Evolutionary conservation across 2,329 filamentous ascomycete genomes (phyloP), one percentile per base, ranked within the genome.

Genomic region (Aureobasidium sp.): DNA sequence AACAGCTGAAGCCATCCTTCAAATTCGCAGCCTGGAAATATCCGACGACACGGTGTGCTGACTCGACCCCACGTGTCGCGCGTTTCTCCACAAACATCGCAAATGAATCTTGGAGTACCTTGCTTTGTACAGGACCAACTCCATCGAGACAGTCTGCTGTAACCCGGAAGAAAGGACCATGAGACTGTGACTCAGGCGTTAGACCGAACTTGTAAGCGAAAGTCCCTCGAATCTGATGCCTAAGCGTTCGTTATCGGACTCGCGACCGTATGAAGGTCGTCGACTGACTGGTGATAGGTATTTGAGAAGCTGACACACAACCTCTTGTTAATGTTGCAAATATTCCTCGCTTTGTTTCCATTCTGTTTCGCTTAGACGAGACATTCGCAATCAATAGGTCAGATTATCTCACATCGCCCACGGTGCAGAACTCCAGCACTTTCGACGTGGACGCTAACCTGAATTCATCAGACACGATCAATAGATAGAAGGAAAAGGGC

Each of bases 401-500:
- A 59, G 53, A 56, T 17, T 29, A 14, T 57, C n/a, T 33, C 40
- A 35, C 3, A 22, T 57, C 1, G 27, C 19, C 5, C 27, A 12
- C 15, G 2, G n/a, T 54, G 9, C 1, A 5, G 14, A 11, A 12
- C 24, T n/a, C n/a, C 7, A 15, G 39, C 27, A 40, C 17, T 5
- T n/a, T 19, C 5, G 24, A 29, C 2, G 2, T 6, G 11, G 14
- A 12, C 2, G 3, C 42, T 37, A 14, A 47, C 31, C 22, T 14
- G 5, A 7, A 9, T 15, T 17, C 19, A 3, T 17, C 14, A 60
- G 57, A 60, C 14, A 42, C 45, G 29, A 35, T 29, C 37, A 9
- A 50, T 60, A 60, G 24, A 60, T 60, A 60, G 22, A 50, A 33
- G 57, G 45, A 50, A 60, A 45, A 33, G 33, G 45, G n/a, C 33